Evolutionary conservation across 2,329 filamentous ascomycete species (phyloP), one percentile per base, ranked within the genome.

Genomic region (Cordyceps fumosorosea): DNA sequence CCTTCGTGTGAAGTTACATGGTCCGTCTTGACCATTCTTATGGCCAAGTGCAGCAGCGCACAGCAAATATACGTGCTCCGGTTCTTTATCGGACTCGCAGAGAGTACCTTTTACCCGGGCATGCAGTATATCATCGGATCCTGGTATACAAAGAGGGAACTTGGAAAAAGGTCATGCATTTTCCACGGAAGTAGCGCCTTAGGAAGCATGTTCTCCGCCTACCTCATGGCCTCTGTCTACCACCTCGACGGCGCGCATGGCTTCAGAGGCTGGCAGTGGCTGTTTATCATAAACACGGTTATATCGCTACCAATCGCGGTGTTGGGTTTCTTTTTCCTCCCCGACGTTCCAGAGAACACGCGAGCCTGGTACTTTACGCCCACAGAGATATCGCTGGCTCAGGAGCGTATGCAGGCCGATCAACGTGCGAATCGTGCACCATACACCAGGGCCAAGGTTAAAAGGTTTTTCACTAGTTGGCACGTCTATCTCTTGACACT

Each of bases 401-500:
- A 70, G 47, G 67, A 63, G 11, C 68, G 71, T 1, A 72, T 74
- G 72, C 64, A 72, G 52, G 70, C 79, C 1, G 80, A 81, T 65
- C 79, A 78, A 1, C 75, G 78, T 4, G 78, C 78, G 2, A 72
- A 73, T 34, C 71, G 78, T 0, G 72, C 74, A 0, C 72, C 73
- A 0, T 79, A 73, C 62, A 78, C 75, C 0, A 69, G 69, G 58
- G 66, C 3, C 7, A 58, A 37, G 14, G 1, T 50, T 1, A 50
- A 50, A 2, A 58, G 20, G 0, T 24, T 58, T 20, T 82, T 88
- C 62, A 77, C 78, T 0, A 83, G 81, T 6, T 89, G 87, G 86
- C 86, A 86, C 64, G 83, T 89, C 1, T 89, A 86, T 61, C 66
- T 81, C 0, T 73, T 89, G 3, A 79, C 79, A 0, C 60, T 83